Percentiles rank a stretch among this genome's conserved stretches.
Conservation (phyloP, 768 basidiomycete genomes). For the Boletus subcaerulescens region DNA sequence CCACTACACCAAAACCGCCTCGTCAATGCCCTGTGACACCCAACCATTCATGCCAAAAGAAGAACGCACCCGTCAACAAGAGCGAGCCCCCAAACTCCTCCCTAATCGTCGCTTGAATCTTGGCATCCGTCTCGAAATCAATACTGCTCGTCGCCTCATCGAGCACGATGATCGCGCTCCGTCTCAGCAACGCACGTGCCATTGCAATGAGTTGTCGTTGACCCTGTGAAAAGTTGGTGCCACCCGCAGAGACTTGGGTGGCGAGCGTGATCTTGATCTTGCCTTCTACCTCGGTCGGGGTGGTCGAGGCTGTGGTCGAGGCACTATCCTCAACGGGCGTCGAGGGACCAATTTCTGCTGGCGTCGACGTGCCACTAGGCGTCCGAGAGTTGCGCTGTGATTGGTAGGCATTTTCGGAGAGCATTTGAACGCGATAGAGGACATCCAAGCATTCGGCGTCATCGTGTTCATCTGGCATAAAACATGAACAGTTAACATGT, state of each 20-base stretch:
- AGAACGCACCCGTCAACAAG: slow-evolving; percentile 60
- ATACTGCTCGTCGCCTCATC: slow-evolving; percentile 88
- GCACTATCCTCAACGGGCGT: slow-evolving; percentile 40
- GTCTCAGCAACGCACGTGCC: slow-evolving; percentile 74
- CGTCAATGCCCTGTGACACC: not conserved
- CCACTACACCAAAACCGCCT: slow-evolving; percentile 36
- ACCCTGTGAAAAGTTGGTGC: slow-evolving; percentile 89
- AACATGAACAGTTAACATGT: not conserved
- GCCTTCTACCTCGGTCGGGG: slow-evolving; percentile 51
- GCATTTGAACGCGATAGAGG: slow-evolving; percentile 77
- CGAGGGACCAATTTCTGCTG: slow-evolving; percentile 40
- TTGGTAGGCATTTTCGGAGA: slow-evolving; percentile 45
- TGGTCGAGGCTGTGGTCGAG: slow-evolving; percentile 40
- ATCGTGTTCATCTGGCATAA: slow-evolving; percentile 58
- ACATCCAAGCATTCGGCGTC: slow-evolving; percentile 81
- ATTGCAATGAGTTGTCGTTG: slow-evolving; percentile 87
- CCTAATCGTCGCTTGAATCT: slow-evolving; percentile 85
- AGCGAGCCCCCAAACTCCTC: slow-evolving; percentile 79
- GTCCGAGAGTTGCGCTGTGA: slow-evolving; percentile 52
- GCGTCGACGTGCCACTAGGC: slow-evolving; percentile 44
- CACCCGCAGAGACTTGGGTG: slow-evolving; percentile 80
- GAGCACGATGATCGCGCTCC: slow-evolving; percentile 70
- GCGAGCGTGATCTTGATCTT: slow-evolving; percentile 64
- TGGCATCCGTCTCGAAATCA: slow-evolving; percentile 84
- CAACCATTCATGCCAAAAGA: too few relatives aligned